Evolutionary conservation across 2,329 filamentous ascomycete genomes (phyloP).

Genomic region (Neopestalotiopsis sp.): DNA sequence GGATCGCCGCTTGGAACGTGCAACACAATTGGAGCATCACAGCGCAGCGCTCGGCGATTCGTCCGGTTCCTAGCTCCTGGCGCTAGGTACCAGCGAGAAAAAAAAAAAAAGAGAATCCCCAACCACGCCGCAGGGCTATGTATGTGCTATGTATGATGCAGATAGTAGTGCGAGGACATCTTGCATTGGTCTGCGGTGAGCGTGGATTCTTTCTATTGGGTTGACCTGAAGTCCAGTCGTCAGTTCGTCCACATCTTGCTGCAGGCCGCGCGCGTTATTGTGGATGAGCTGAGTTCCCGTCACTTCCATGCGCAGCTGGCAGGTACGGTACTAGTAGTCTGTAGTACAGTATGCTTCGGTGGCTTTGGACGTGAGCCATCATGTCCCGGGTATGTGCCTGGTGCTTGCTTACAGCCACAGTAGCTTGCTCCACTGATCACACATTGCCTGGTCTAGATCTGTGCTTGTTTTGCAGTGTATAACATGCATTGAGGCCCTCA

Average conservation of each 20-base stretch:
- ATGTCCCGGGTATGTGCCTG: neutral
- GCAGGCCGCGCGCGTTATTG: constrained; percentile 15
- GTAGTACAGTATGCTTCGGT: neutral
- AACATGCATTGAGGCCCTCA: neutral
- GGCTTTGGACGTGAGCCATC: neutral
- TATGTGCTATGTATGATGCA: constrained; percentile 1
- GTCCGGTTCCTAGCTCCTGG: neutral
- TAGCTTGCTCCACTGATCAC: constrained; percentile 9
- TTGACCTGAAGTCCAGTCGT: neutral
- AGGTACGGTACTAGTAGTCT: too few species aligned
- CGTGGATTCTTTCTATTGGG: constrained; percentile 22
- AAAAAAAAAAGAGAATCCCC: neutral
- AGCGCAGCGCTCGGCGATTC: constrained; percentile 10
- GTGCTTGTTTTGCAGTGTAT: neutral
- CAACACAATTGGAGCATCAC: constrained; percentile 21
- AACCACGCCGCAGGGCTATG: constrained; percentile 19
- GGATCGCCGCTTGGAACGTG: constrained; percentile 8
- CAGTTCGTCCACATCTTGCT: constrained; percentile 13
- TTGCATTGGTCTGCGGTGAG: constrained; percentile 19
- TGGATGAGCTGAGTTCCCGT: neutral
- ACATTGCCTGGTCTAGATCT: neutral
- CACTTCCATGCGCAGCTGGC: neutral
- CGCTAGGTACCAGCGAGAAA: neutral
- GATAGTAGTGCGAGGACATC: constrained; percentile 19
- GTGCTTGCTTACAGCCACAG: constrained; percentile 4